Evolutionary conservation across 768 basidiomycete genomes (phyloP), one percentile per base, ranked within the genome.

Genomic region (Gloeopeniophorella convolvens): DNA sequence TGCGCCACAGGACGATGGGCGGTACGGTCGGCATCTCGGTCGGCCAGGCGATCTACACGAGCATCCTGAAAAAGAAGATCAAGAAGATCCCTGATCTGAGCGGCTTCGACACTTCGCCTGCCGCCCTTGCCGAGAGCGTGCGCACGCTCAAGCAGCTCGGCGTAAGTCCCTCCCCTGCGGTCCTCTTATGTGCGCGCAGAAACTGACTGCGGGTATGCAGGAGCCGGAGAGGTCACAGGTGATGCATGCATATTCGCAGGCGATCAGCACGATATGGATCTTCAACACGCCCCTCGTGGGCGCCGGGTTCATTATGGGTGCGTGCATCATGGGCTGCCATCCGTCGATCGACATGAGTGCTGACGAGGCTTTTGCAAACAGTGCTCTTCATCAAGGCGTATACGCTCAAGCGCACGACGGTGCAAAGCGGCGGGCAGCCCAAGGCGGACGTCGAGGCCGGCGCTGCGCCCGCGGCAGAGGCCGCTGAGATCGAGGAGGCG

Each of bases 1-100:
- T 36, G 55, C 18, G 36, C 32, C 44, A 12, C 56, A 84, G 85
- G 54, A 79, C 76, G 4, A 63, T 89, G 30, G 88, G 88, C 9
- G 87, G 81, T n/a, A 84, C 87, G 1, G 71, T 89, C 20, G 85
- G 85, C 9, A 78, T 90, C 48, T 73, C 88, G 0, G 60, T 87
- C 35, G 85, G 86, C 16, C 82, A 88, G 58, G 78, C 82, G 3
- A 81, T 89, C 51, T 83, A 81, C 50, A 65, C 79, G 1, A 80
- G 76, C 47, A 76, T 84, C 62, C 49, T 57, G 31, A 45, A 31
- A 34, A 49, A 13, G 42, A 73, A 66, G 16, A 15, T 26, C 18
- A 26, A 15, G 10, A 72, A 62, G 12, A n/a, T 16, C 8, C 20
- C 18, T 11, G n/a, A 20, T 32, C 40, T 51, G 7, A 40, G 43